A percentile compares a stretch with the other conserved stretches of the same genome.
Conservation (phyloP, 305 asterid genomes). For the Stenogyne calaminthoides region DNA sequence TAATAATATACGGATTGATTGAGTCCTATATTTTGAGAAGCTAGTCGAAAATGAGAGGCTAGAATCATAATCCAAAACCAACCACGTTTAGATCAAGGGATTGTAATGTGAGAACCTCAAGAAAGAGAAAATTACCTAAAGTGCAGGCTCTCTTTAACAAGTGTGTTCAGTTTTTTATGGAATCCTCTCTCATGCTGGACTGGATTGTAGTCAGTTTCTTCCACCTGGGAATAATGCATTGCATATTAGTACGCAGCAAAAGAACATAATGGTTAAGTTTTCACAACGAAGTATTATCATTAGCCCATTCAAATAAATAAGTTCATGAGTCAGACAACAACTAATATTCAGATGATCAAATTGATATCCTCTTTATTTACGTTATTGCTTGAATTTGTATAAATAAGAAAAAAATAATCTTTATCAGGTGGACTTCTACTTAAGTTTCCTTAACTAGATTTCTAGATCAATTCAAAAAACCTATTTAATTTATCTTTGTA, state of each 20-base stretch:
- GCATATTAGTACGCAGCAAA: conserved; percentile 21
- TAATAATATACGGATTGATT: no score
- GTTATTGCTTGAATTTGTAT: neutral
- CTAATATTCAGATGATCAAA: conserved; percentile 1
- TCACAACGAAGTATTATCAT: neutral
- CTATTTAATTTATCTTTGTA: neutral
- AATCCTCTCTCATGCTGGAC: conserved; percentile 85
- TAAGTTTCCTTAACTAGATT: neutral
- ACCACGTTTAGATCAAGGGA: neutral
- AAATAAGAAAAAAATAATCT: neutral
- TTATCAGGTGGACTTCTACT: neutral
- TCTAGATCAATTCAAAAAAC: neutral
- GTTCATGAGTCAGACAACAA: neutral
- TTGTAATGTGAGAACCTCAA: conserved; percentile 22
- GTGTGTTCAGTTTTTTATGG: conserved; percentile 78
- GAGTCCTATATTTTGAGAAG: no score
- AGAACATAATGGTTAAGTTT: neutral
- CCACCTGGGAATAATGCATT: conserved; percentile 59
- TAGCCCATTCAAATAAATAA: neutral
- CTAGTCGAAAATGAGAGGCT: conserved; percentile 13
- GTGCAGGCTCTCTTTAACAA: conserved; percentile 89
- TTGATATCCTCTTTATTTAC: conserved; percentile 1
- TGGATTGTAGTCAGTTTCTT: conserved; percentile 73
- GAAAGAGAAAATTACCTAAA: conserved; percentile 61
- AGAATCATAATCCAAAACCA: neutral